These are phyloP conservation scores for Rhizoclosmatium sp. DNA, from an alignment of 192 early-diverging fungal genomes.

Conservation along the genomic window DNA sequence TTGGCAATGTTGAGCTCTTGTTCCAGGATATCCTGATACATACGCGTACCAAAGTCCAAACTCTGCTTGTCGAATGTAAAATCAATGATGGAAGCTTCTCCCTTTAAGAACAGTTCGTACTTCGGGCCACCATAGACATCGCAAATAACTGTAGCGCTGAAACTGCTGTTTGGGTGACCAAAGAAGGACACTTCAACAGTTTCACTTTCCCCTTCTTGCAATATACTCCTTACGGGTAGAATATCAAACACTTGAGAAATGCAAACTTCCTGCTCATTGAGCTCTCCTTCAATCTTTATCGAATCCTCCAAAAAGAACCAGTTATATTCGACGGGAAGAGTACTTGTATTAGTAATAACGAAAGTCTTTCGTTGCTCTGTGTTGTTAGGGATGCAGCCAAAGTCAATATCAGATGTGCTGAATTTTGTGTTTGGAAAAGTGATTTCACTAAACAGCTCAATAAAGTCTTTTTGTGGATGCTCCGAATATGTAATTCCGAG, in stretches of 20 bases:
- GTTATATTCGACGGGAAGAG: slow-evolving; percentile 57
- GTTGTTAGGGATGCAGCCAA: slow-evolving; percentile 61
- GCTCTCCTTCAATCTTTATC: background rate
- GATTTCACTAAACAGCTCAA: slow-evolving; percentile 59
- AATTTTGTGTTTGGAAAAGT: slow-evolving; percentile 64
- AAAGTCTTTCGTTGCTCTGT: slow-evolving; percentile 53
- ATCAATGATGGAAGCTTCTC: slow-evolving; percentile 59
- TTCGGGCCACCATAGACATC: slow-evolving; percentile 66
- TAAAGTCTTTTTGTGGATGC: slow-evolving; percentile 62
- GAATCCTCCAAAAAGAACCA: slow-evolving; percentile 57
- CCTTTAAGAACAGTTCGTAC: slow-evolving; percentile 58
- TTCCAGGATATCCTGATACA: slow-evolving; percentile 64
- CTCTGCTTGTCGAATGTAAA: slow-evolving; percentile 48
- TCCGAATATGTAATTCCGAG: slow-evolving; percentile 60
- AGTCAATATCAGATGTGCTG: slow-evolving; percentile 36
- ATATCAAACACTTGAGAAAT: slow-evolving; percentile 63
- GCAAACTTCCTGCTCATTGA: slow-evolving; percentile 2
- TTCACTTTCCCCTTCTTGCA: slow-evolving; percentile 56
- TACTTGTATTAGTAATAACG: slow-evolving; percentile 54
- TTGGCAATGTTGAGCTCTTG: slow-evolving; percentile 62
- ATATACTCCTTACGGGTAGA: slow-evolving; percentile 51
- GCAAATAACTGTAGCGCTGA: slow-evolving; percentile 50
- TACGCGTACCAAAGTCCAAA: slow-evolving; percentile 58
- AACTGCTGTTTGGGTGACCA: slow-evolving; percentile 47
- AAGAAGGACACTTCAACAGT: slow-evolving; percentile 57